Base-by-base conservation (phyloP, 2,329 filamentous ascomycete genomes). In the Colletotrichum agaves region DNA sequence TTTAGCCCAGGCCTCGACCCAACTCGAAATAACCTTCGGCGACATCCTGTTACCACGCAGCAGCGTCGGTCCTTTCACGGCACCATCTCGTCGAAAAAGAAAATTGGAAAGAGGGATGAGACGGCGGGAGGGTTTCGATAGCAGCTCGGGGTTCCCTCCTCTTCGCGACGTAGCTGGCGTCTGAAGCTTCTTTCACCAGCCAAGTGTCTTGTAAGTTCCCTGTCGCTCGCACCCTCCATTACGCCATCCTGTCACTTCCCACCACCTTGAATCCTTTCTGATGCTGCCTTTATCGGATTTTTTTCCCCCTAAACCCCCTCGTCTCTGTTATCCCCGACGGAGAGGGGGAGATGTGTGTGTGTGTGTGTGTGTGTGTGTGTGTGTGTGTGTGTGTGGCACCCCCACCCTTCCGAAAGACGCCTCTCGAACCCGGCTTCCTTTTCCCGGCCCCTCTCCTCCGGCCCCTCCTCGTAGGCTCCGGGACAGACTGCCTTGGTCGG, bases 1-100 rank as follows among this genome's bases (percentile, higher is more conserved):
- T 27, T 27, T 27, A 2, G 27, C 27, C 27, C 27, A 61, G 57
- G 63, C 49, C 57, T 62, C 58, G 50, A 62, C 58, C 63, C 44
- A 57, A 61, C 57, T 66, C 39, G 3, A 44, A 31, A 41, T 46
- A 58, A 39, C 44, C 15, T 49, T 59, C 12, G 23, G 12, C 46
- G 53, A 58, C 60, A 53, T 39, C 44, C n/a, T 23, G 56, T 43
- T 21, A 15, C 43, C 41, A n/a, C 35, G 17, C 27, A 31, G 21
- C 61, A 41, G 33, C 41, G 49, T 55, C 65, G 65, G 65, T 50
- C 49, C 65, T 65, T 69, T 44, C 65, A 61, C 55, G 65, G 65
- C 55, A 65, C 61, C 56, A 68, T 43, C 55, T 68, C 65, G 65
- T 60, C 23, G 37, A 41, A 59, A 47, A 60, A 5, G 31, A 33